phyloP scores from a whole-genome alignment of 306 rosid genomes.

The Castanospermum australe region DNA sequence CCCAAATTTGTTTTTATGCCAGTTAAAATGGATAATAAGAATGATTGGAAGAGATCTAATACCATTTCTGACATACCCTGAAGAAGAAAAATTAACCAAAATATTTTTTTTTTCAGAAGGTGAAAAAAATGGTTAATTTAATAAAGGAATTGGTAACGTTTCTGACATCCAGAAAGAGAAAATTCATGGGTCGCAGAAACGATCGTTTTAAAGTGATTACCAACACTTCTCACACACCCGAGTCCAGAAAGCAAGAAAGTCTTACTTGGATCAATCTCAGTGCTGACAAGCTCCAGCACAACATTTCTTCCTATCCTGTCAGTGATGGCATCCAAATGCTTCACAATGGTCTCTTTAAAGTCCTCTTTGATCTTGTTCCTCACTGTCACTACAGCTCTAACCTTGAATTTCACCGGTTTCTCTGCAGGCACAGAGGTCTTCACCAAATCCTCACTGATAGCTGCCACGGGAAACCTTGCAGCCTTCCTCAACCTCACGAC shows the following conservation, averaged over 20 bases:
- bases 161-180: neutral
- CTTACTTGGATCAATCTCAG: conserved; percentile 75
- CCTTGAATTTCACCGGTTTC: conserved; percentile 67
- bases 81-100: neutral
- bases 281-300: conserved; percentile 70
- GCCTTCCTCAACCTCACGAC: conserved; percentile 39
- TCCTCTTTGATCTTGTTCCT: conserved; percentile 79
- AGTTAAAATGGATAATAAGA: neutral
- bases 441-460: conserved; percentile 68
- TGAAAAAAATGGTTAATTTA: neutral
- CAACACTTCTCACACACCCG: neutral
- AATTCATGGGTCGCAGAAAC: neutral
- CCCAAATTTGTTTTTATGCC: neutral
- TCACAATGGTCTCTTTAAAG: conserved; percentile 55
- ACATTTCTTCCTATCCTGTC: conserved; percentile 72
- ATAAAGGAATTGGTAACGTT: neutral
- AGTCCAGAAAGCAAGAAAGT: neutral
- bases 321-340: conserved; percentile 63
- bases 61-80: neutral
- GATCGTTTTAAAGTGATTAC: neutral
- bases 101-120: neutral
- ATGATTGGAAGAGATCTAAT: neutral
- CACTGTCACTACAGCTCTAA: conserved; percentile 80
- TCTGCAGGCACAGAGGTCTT: conserved; percentile 37
- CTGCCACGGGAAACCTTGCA: conserved; percentile 55